Conservation (phyloP, 106 monocot genomes). For the Hemerocallis citrina region DNA sequence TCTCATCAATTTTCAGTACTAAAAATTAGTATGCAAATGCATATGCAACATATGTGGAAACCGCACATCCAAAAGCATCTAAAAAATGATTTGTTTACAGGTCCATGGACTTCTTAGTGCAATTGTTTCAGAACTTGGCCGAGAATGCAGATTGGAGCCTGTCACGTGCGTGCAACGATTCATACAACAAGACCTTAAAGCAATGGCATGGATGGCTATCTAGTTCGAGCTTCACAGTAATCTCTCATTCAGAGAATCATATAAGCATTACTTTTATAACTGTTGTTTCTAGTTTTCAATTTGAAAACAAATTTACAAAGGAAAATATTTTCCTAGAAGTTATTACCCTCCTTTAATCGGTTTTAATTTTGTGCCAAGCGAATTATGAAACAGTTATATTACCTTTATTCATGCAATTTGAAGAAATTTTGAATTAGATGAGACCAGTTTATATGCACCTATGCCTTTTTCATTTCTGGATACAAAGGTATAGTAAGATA, state of each 20-base stretch:
- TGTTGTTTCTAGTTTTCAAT: no score
- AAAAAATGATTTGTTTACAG: conserved; percentile 12
- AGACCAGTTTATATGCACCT: no score
- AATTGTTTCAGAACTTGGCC: conserved; percentile 54
- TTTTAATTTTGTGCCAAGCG: no score
- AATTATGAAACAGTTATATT: no score
- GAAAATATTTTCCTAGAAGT: not conserved
- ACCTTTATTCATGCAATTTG: no score
- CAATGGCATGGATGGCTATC: conserved; percentile 58
- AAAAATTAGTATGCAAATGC: not conserved
- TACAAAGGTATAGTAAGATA: no score
- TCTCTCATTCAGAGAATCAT: not conserved
- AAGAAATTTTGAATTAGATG: no score
- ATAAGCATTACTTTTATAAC: no score
- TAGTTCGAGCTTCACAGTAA: conserved; percentile 14
- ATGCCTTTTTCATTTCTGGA: no score
- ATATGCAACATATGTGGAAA: no score
- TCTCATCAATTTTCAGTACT: not conserved
- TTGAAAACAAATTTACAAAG: not conserved
- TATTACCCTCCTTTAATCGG: not conserved
- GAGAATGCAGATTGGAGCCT: conserved; percentile 53
- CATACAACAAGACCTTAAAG: conserved; percentile 71
- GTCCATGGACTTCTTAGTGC: conserved; percentile 74
- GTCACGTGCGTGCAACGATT: conserved; percentile 44
- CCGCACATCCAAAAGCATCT: no score